Evolutionary conservation across 1,284 basidiomycete genomes (phyloP), one percentile per base, ranked within the genome.

Genomic region (Sparassis latifolia): DNA sequence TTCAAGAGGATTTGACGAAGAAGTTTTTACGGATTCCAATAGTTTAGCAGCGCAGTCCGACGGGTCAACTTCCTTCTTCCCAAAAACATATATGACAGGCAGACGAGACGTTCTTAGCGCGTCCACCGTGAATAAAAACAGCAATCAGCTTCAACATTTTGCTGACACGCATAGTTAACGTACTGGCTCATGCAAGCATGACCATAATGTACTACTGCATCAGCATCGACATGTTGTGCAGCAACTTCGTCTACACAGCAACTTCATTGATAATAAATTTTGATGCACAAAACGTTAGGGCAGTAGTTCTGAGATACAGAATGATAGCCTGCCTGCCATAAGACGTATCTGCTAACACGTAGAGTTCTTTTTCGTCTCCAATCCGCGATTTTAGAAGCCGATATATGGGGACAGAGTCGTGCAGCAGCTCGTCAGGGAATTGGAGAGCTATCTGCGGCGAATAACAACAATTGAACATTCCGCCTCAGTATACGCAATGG

Each of bases 191-290:
- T 79, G 68, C 97, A 99, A 0, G 96, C 94, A 71, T 97, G 92
- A 1, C 97, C 96, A 62, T 97, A 98, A 65, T 99, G 96, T 4
- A 99, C 86, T 53, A 98, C 77, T 6, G 88, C 80, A 62, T 98
- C 91, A 0, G 95, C 93, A 55, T 95, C 84, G 41, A 96, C 86
- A 65, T 99, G 97, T 56, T 94, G 86, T 4, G 96, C 95, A 5
- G 93, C 90, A 3, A 99, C 88, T 61, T 98, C 91, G 65, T 99
- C 97, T 3, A 97, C 93, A 64, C 96, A 99, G 65, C 96, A 99
- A 62, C 93, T 97, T 47, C 28, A 50, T 45, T 29, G 41, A 58
- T 47, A 53, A 51, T 44, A 20, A 20, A 42, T 12, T 50, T 44
- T 10, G 10, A 39, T 12, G 27, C 9, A 42, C n/a, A 28, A 29